These are phyloP conservation scores for Harringtonia aguacate DNA, from an alignment of 2,329 filamentous ascomycete genomes.

Conservation along the genomic window DNA sequence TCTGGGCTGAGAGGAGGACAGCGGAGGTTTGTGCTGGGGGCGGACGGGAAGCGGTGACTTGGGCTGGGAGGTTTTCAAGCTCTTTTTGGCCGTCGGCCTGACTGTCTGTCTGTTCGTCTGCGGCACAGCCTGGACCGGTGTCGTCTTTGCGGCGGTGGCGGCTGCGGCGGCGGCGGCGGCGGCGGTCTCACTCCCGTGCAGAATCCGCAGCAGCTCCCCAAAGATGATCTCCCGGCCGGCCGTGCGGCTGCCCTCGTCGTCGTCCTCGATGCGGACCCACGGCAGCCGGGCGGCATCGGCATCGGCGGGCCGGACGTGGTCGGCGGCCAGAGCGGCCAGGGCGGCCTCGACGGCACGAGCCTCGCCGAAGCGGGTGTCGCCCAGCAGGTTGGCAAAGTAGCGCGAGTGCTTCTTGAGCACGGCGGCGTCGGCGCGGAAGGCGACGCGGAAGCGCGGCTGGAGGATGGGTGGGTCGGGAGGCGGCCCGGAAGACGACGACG, in stretches of 20 bases:
- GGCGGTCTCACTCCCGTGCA: slow-evolving; percentile 47
- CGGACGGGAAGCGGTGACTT: too few species aligned
- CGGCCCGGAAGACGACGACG: neutral
- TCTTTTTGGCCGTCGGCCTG: too few species aligned
- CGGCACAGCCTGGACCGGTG: neutral
- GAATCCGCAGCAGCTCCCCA: slow-evolving; percentile 54
- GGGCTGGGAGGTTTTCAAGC: too few species aligned
- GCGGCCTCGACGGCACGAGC: slow-evolving; percentile 40
- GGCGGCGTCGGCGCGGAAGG: slow-evolving; percentile 50
- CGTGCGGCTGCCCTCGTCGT: slow-evolving; percentile 55
- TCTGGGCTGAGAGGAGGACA: too few species aligned
- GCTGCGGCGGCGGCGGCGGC: neutral
- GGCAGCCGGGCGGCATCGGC: slow-evolving; percentile 44
- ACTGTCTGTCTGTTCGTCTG: neutral
- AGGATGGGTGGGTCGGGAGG: neutral
- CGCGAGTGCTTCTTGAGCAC: slow-evolving; percentile 50
- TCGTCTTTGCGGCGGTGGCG: too few species aligned
- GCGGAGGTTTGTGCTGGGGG: too few species aligned
- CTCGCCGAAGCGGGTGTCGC: slow-evolving; percentile 53
- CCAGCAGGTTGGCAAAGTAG: slow-evolving; percentile 60
- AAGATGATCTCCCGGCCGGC: slow-evolving; percentile 52
- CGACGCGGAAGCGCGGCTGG: slow-evolving; percentile 27
- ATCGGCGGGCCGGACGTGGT: slow-evolving; percentile 35
- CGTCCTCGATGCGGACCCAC: slow-evolving; percentile 51
- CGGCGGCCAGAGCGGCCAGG: slow-evolving; percentile 37